Conservation (phyloP, 2,329 filamentous ascomycete genomes). For the Pseudomassariella vexata region DNA sequence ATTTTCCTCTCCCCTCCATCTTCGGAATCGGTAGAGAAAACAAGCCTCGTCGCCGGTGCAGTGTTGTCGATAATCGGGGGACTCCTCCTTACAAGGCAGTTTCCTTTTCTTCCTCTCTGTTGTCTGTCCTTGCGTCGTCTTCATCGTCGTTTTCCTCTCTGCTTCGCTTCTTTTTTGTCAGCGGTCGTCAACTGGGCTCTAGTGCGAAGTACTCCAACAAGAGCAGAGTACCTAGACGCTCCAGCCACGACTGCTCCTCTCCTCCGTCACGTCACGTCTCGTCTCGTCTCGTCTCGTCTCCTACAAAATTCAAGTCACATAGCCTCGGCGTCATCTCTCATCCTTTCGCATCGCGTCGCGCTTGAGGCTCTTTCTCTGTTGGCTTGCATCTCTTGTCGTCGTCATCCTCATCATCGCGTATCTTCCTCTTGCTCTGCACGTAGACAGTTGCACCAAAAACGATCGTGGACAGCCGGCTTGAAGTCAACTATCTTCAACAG, state of each 20-base stretch:
- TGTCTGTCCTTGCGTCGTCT: conserved; percentile 23
- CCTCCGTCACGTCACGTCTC: no score
- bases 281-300: conserved; percentile 14
- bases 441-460: no score
- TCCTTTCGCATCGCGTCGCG: conserved; percentile 13
- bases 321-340: conserved; percentile 13
- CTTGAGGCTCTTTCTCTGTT: conserved; percentile 11
- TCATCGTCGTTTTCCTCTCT: conserved; percentile 14
- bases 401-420: background rate
- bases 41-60: conserved; percentile 29
- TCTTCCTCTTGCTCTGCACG: no score
- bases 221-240: no score
- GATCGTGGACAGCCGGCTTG: no score
- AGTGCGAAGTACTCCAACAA: conserved; percentile 2
- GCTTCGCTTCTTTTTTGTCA: conserved; percentile 13
- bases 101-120: conserved; percentile 31
- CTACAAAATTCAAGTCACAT: conserved; percentile 13
- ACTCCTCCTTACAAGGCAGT: conserved; percentile 33
- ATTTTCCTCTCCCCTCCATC: conserved; percentile 17
- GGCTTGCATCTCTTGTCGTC: conserved; percentile 13
- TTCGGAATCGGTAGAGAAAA: conserved; percentile 27
- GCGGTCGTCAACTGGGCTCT: conserved; percentile 4
- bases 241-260: no score
- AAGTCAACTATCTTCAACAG: no score
- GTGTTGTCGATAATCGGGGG: conserved; percentile 32